Base-by-base conservation (phyloP, 78 protist genomes). In the Dictyostelium capitatum region DNA sequence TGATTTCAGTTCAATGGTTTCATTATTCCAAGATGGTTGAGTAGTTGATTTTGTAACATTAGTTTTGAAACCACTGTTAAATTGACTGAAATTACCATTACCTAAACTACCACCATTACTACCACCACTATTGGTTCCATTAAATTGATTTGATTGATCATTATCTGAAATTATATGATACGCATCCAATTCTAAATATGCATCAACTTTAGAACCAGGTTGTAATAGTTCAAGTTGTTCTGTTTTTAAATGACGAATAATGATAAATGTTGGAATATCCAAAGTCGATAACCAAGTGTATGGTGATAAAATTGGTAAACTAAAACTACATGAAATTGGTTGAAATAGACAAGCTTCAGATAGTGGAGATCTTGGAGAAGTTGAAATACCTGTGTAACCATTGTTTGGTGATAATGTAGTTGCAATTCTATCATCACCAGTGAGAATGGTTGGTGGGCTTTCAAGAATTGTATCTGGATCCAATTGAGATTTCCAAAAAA, bases 281-380 rank as follows among this genome's bases (percentile, higher is more conserved):
- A 47, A 25, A 0, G 65, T 62, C 2, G 93, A 77, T 30, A 87
- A 23, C 93, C 93, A 87, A 47, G 80, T 43, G 9, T 65, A 87
- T 15, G 93, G 93, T 19, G 93, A 67, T 17, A 87, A 4, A 23
- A 87, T 74, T 7, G 93, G 93, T 67, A 77, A 19, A 19, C 30
- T 64, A 50, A 54, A 59, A n/a, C 17, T 25, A 10, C 51, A 74
- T 19, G 85, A 59, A 6, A 87, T 19, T 48, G 93, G 93, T 59
- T 82, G 93, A 75, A 51, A 87, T 30, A 87, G 10, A 43, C 59
- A 72, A 17, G 77, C 81, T n/a, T 75, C 54, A 12, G 62, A 67
- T 6, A 67, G 37, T 30, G 75, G 79, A n/a, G 79, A 73, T 46
- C 28, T 73, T 47, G 48, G 48, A 14, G 48, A 32, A 30, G 75